These are phyloP conservation scores for Coemansia umbellata DNA, from an alignment of 192 early-diverging fungal species.

Conservation along the genomic window DNA sequence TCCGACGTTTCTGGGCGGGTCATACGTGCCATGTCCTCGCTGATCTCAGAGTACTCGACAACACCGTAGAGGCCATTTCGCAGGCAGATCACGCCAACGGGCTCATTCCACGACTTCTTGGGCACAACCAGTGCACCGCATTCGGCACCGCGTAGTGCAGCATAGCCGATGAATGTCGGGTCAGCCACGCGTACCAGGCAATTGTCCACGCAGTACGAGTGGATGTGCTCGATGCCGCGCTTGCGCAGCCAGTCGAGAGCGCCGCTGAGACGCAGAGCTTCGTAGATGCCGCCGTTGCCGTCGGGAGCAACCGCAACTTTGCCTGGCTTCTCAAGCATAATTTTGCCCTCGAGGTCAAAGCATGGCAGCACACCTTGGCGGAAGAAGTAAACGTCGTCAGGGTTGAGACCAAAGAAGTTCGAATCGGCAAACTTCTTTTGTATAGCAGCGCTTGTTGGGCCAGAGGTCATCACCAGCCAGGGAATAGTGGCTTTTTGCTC, in stretches of 20 bases:
- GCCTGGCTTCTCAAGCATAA: conserved; percentile 80
- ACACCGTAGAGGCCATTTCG: conserved; percentile 79
- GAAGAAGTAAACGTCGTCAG: conserved; percentile 89
- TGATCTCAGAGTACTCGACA: conserved; percentile 97
- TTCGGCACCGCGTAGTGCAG: conserved; percentile 80
- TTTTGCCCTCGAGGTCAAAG: conserved; percentile 87
- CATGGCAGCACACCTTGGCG: conserved; percentile 95
- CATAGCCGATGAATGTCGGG: conserved; percentile 94
- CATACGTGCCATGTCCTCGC: conserved; percentile 62
- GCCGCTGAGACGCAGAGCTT: conserved; percentile 79
- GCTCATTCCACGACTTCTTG: conserved; percentile 80
- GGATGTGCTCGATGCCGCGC: conserved; percentile 83
- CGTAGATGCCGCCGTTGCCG: conserved; percentile 95
- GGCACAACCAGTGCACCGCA: conserved; percentile 95
- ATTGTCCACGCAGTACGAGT: conserved; percentile 98
- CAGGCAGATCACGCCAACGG: conserved; percentile 93
- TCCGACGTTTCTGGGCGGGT: conserved; percentile 56
- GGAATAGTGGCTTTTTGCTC: conserved; percentile 66
- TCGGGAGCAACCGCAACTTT: conserved; percentile 79
- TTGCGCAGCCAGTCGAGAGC: conserved; percentile 74
- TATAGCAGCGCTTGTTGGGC: conserved; percentile 82
- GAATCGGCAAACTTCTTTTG: conserved; percentile 72
- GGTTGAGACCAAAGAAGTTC: conserved; percentile 83
- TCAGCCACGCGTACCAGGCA: conserved; percentile 95
- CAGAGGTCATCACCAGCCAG: conserved; percentile 99